Evolutionary conservation across 345 rosid genomes (phyloP), one percentile per base, ranked within the genome.

Genomic region (Euclidium syriacum): DNA sequence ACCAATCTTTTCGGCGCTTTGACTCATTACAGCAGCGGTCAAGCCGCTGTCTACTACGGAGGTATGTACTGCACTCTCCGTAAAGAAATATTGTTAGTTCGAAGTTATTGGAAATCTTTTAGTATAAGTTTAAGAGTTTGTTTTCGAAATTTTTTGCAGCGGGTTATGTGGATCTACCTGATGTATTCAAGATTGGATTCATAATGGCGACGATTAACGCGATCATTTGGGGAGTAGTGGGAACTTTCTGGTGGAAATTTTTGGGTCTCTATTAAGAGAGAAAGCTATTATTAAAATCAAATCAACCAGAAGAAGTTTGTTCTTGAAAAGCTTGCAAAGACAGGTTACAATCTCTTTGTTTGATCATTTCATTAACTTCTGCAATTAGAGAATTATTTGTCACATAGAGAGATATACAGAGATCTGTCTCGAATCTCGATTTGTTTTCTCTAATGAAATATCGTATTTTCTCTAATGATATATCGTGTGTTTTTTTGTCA

Each of bases 1-100:
- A 90, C 95, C 47, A 94, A 84, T 81, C 95, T 94, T 29, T 90
- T 90, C 41, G 99, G 97, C 53, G 85, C 99, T 25, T 58, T 86
- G 61, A 90, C 99, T n/a, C 99, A 94, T 75, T 94, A 90, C 68
- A 94, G 97, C 73, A 85, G 99, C 36, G 99, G 99, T 32, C 97
- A 90, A 81, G 96, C 99, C 27, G 97, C 97, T 66, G 96, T 94
- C 7, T 94, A 86, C 75, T 90, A 79, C 39, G 99, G 99, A 85
- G 97, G 99, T 92, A 36, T n/a, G n/a, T n/a, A n/a, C 19, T 10
- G 57, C 1, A 33, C 29, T 18, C 32, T 25, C 36, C 14, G 32
- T 29, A 29, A n/a, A 29, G n/a, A n/a, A n/a, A n/a, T n/a, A n/a
- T n/a, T n/a, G n/a, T n/a, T n/a, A n/a, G n/a, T n/a, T n/a, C n/a